Evolutionary conservation across 164 flowering plant species (phyloP).

Genomic region (Tetracentron sinense): DNA sequence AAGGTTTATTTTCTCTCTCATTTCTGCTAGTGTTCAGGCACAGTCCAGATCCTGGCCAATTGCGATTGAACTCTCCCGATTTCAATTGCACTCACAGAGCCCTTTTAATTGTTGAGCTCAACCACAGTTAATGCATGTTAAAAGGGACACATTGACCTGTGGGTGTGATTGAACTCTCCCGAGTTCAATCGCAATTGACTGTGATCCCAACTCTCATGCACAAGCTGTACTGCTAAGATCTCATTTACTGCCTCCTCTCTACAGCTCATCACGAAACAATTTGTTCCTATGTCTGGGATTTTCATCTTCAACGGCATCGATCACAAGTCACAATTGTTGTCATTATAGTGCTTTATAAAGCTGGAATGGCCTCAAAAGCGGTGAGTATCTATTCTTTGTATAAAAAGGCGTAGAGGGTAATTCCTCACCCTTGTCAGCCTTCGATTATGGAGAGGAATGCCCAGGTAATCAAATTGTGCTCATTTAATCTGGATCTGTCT

Average conservation of each 20-base stretch:
- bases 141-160: too few relatives aligned
- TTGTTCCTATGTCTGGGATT: conserved; percentile 88
- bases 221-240: too few relatives aligned
- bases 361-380: conserved; percentile 5
- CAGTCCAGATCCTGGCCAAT: too few relatives aligned
- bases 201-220: too few relatives aligned
- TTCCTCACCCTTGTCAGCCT: not conserved
- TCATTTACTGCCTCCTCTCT: not conserved
- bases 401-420: not conserved
- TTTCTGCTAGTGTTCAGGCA: too few relatives aligned
- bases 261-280: conserved; percentile 91
- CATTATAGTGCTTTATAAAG: conserved; percentile 27
- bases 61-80: too few relatives aligned
- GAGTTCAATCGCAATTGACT: too few relatives aligned
- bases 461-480: not conserved
- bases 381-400: not conserved
- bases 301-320: conserved; percentile 93
- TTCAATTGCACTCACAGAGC: too few relatives aligned
- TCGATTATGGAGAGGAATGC: not conserved
- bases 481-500: not conserved
- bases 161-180: too few relatives aligned
- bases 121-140: too few relatives aligned
- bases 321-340: conserved; percentile 77
- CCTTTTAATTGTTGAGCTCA: too few relatives aligned
- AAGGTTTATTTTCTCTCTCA: conserved; percentile 59